Evolutionary conservation across 805 yeast species (phyloP).

Genomic region (Schwanniomyces occidentalis): DNA sequence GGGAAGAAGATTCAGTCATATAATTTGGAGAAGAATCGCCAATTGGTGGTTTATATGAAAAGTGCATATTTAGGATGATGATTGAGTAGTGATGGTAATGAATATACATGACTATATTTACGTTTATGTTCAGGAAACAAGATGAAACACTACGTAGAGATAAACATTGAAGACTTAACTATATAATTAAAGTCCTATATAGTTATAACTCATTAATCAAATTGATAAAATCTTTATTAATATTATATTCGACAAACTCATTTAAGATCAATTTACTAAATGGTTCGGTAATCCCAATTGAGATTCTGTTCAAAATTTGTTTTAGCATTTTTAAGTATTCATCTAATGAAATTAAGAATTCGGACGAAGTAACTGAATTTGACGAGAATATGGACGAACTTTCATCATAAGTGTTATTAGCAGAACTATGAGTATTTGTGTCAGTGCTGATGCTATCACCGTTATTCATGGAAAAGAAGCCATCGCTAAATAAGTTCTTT

Average conservation of each 20-base stretch:
- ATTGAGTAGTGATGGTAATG: no score
- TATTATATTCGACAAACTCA: constrained; percentile 30
- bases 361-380: constrained; percentile 24
- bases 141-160: no score
- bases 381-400: constrained; percentile 38
- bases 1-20: constrained; percentile 60
- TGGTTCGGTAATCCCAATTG: constrained; percentile 41
- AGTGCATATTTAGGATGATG: no score
- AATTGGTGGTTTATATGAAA: constrained; percentile 29
- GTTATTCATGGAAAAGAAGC: no score
- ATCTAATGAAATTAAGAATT: constrained; percentile 23
- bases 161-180: no score
- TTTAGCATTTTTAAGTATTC: constrained; percentile 31
- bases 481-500: constrained; percentile 19
- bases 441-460: no score
- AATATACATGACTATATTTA: no score
- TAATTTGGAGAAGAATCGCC: constrained; percentile 37
- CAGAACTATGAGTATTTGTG: neutral
- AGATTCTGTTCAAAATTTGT: constrained; percentile 28
- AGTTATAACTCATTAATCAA: constrained; percentile 22
- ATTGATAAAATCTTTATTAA: constrained; percentile 29
- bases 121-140: no score
- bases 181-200: neutral
- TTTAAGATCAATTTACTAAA: constrained; percentile 28
- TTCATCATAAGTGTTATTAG: constrained; percentile 22